A percentile compares a stretch with the other conserved stretches of the same genome.
Conservation (phyloP, 371 early-diverging fungal species). For the Entomophthora muscae region DNA sequence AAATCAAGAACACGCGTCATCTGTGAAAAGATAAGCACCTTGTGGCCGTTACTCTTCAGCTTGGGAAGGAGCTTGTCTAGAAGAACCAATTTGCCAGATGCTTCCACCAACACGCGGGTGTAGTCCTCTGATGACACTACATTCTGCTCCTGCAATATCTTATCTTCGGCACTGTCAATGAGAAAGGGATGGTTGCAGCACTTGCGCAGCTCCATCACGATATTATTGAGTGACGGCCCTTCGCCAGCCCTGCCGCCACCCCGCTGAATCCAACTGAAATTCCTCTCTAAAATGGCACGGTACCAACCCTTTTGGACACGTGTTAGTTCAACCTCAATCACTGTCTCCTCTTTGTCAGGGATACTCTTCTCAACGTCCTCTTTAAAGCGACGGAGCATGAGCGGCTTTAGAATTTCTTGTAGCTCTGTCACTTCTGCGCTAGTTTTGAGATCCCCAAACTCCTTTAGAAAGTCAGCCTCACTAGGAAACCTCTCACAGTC, state of each 20-base stretch:
- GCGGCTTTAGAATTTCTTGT: slow-evolving; percentile 43
- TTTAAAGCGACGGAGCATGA: slow-evolving; percentile 58
- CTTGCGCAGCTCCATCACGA: slow-evolving; percentile 90
- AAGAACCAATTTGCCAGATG: slow-evolving; percentile 75
- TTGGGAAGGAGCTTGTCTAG: slow-evolving; percentile 56
- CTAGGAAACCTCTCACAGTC: slow-evolving; percentile 52
- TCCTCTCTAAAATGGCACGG: slow-evolving; percentile 69
- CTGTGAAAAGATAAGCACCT: slow-evolving; percentile 92
- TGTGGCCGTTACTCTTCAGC: slow-evolving; percentile 59
- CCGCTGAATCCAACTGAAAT: slow-evolving; percentile 54
- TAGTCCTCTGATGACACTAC: slow-evolving; percentile 48
- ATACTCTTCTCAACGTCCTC: slow-evolving; percentile 77
- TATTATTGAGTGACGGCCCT: slow-evolving; percentile 36
- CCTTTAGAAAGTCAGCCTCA: slow-evolving; percentile 50
- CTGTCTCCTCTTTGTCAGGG: slow-evolving; percentile 37
- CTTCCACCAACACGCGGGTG: slow-evolving; percentile 54
- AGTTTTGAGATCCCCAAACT: slow-evolving; percentile 52
- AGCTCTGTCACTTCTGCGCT: slow-evolving; percentile 59
- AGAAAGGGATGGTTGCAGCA: slow-evolving; percentile 95
- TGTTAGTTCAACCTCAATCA: slow-evolving; percentile 43
- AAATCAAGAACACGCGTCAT: slow-evolving; percentile 97
- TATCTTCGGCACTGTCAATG: slow-evolving; percentile 38
- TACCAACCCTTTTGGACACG: slow-evolving; percentile 62
- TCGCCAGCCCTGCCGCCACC: slow-evolving; percentile 29
- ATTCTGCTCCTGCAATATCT: slow-evolving; percentile 14